Base-by-base conservation (phyloP, 2,329 filamentous ascomycete species). In the Knoxdaviesia proteae region DNA sequence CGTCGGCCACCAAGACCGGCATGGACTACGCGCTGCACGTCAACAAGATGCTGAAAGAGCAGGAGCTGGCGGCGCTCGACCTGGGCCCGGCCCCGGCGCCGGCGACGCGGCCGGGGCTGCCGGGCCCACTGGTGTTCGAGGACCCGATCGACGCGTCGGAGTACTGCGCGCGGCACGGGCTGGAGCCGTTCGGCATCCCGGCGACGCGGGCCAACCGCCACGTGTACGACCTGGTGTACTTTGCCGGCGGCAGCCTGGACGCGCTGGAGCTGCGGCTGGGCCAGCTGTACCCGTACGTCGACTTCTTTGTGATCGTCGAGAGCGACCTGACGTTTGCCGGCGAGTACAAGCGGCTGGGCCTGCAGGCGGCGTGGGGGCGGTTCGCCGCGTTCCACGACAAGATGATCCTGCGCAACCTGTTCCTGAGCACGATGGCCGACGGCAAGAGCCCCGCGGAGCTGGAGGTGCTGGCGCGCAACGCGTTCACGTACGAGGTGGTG, bases 281-380 rank as follows among this genome's bases (percentile, higher is more conserved):
- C 50, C 69, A 69, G 3, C 63, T 75, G 10, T 67, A 68, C 44
- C 55, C 67, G 36, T 57, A 67, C 37, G 71, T 79, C 46, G 74
- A 80, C 57, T 77, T 76, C 56, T 80, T 77, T 49, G 61, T 80
- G 50, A 64, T 80, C 34, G 64, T 78, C 41, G 75, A 80, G 57
- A 65, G 68, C 1, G 53, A 58, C 11, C 64, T 59, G 41, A 77
- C 73, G 1, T 78, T 78, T 49, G 74, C 73, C 10, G 67, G 67
- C 34, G 58, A 57, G 1, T 55, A 61, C 6, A 79, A 79, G 56
- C 63, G 68, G 1, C 58, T 77, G 8, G 53, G 61, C 34, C 61
- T 77, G 45, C 58, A 60, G 45, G 61, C 69, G 8, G 69, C 69
- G 54, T 67, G 69, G 61, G 54, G 59, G 30, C 56, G 56, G 6